Percentiles rank a stretch among this genome's conserved stretches.
These are phyloP conservation scores for Fusarium continuum DNA, from an alignment of 2,329 filamentous ascomycete genomes.

Conservation along the genomic window DNA sequence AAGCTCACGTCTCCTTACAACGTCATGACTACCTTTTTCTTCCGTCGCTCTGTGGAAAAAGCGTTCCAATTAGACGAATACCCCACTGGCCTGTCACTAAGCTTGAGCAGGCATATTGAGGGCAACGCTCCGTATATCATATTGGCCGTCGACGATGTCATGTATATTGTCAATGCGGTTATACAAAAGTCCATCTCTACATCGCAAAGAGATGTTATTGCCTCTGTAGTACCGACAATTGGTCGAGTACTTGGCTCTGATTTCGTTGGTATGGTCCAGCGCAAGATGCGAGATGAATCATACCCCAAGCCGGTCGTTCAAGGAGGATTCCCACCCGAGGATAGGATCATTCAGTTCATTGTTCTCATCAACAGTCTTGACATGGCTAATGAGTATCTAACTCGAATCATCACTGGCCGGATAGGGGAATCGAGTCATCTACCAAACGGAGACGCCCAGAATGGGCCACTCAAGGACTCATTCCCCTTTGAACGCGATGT, in stretches of 20 bases:
- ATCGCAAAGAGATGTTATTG: slow-evolving; percentile 80
- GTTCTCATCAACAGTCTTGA: slow-evolving; percentile 97
- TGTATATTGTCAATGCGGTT: slow-evolving; percentile 98
- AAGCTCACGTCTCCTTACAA: slow-evolving; percentile 86
- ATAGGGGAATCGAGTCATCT: slow-evolving; percentile 58
- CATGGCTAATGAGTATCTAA: slow-evolving; percentile 88
- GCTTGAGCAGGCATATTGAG: slow-evolving; percentile 74
- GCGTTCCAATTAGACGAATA: slow-evolving; percentile 96
- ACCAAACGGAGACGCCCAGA: slow-evolving; percentile 48
- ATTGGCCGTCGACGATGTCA: slow-evolving; percentile 95
- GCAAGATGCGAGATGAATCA: slow-evolving; percentile 96
- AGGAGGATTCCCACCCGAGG: slow-evolving; percentile 85
- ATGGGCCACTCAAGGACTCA: slow-evolving; percentile 64
- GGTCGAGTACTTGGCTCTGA: slow-evolving; percentile 84
- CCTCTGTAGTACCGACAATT: slow-evolving; percentile 80
- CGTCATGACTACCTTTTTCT: slow-evolving; percentile 94
- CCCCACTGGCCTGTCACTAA: slow-evolving; percentile 81
- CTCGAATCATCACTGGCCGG: slow-evolving; percentile 80
- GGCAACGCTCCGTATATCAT: slow-evolving; percentile 90
- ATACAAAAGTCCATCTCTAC: slow-evolving; percentile 88
- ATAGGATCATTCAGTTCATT: slow-evolving; percentile 87
- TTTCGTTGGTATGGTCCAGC: slow-evolving; percentile 96
- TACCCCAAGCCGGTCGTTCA: slow-evolving; percentile 84
- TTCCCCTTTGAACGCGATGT: slow-evolving; percentile 87
- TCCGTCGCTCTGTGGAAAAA: slow-evolving; percentile 94